phyloP scores from a whole-genome alignment of 352 stramenopile species.

The Pythium myriotylum region DNA sequence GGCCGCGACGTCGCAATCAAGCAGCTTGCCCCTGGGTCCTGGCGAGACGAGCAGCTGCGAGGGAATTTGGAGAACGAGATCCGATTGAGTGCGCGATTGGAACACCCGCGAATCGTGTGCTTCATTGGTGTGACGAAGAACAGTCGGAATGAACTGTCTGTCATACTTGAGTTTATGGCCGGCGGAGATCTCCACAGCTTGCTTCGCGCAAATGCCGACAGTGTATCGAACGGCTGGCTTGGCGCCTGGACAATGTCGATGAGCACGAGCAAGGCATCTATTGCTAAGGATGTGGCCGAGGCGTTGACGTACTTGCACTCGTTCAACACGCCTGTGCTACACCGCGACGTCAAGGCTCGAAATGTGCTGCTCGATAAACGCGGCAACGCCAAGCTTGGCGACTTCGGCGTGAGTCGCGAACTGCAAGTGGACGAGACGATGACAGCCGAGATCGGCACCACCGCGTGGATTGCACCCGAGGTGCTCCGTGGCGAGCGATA shows the following conservation, averaged over 20 bases:
- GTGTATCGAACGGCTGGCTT: background rate
- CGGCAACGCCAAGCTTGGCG: conserved; percentile 23
- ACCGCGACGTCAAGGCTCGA: conserved; percentile 30
- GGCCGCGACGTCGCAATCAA: conserved; percentile 24
- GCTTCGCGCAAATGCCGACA: too few species aligned
- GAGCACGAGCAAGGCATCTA: conserved; percentile 18
- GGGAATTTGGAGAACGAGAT: conserved; percentile 44
- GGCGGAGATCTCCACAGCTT: conserved; percentile 23
- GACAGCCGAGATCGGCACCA: conserved; percentile 32
- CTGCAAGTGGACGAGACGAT: conserved; percentile 20
- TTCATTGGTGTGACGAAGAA: conserved; percentile 41
- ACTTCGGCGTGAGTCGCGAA: conserved; percentile 26
- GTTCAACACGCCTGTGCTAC: conserved; percentile 26
- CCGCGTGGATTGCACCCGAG: conserved; percentile 32
- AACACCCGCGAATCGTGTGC: conserved; percentile 39
- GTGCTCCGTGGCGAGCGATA: conserved; percentile 34
- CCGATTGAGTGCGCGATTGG: conserved; percentile 32
- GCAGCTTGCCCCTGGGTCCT: conserved; percentile 21
- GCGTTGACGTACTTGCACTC: conserved; percentile 35
- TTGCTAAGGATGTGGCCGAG: conserved; percentile 23
- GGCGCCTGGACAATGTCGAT: too few species aligned
- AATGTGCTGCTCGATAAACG: conserved; percentile 26
- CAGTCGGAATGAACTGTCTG: conserved; percentile 31
- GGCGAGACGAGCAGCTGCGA: conserved; percentile 21
- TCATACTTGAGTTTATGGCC: conserved; percentile 40